Evolutionary conservation across 805 yeast species (phyloP).

Genomic region (Candida oleophila): DNA sequence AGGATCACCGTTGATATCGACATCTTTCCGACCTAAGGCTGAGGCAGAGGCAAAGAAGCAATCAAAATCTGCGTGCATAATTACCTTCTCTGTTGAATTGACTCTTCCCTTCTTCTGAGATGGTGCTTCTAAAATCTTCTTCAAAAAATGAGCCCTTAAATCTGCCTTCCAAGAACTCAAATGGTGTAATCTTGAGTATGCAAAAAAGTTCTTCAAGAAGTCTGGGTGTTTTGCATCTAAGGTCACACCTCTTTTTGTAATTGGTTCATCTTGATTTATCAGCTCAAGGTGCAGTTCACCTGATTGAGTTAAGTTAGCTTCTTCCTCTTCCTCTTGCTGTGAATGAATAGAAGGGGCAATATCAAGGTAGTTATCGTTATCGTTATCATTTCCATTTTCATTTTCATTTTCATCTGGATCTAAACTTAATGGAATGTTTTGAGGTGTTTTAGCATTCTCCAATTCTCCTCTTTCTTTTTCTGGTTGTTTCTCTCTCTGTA

Average conservation of each 20-base stretch:
- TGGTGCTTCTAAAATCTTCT: constrained; percentile 36
- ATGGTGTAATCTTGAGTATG: constrained; percentile 84
- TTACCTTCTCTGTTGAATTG: constrained; percentile 20
- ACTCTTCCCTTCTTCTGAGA: neutral
- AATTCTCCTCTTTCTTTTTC: neutral
- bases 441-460: neutral
- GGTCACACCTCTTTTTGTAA: neutral
- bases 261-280: constrained; percentile 1
- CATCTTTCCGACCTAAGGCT: constrained; percentile 51
- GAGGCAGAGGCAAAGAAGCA: constrained; percentile 92
- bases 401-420: neutral
- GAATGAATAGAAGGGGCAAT: constrained; percentile 13
- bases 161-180: constrained; percentile 84
- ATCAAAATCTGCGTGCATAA: constrained; percentile 88
- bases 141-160: constrained; percentile 59
- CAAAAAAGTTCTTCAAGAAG: constrained; percentile 69
- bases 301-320: constrained; percentile 10
- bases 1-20: constrained; percentile 49
- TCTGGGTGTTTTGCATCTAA: constrained; percentile 75
- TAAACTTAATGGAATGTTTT: too few relatives aligned
- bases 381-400: neutral
- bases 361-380: constrained; percentile 2
- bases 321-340: constrained; percentile 8
- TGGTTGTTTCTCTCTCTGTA: neutral
- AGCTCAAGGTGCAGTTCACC: constrained; percentile 8